These are phyloP conservation scores for Phytophthora brassicae DNA, from an alignment of 352 stramenopile species.

Conservation along the genomic window DNA sequence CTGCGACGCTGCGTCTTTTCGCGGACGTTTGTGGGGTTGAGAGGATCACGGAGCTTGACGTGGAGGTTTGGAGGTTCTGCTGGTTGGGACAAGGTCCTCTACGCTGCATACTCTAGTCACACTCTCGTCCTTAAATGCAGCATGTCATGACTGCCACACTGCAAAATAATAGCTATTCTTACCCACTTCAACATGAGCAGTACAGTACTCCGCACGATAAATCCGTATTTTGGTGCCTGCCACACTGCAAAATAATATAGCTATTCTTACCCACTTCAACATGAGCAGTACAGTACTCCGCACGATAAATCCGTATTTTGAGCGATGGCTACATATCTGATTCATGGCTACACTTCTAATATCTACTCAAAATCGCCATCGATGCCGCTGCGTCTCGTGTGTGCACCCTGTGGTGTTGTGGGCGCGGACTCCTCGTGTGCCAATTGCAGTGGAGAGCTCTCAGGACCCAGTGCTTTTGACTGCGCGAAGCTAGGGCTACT, in stretches of 20 bases:
- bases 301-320: too few species aligned
- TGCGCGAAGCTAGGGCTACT: constrained; percentile 66
- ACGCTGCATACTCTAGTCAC: constrained; percentile 31
- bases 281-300: too few species aligned
- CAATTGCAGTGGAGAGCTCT: constrained; percentile 43
- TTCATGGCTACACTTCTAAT: too few species aligned
- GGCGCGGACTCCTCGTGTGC: constrained; percentile 26
- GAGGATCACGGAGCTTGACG: not conserved
- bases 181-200: constrained; percentile 11
- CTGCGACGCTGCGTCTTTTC: constrained; percentile 6
- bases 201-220: not conserved
- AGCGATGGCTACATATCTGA: constrained; percentile 1
- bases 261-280: not conserved
- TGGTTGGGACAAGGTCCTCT: constrained; percentile 22
- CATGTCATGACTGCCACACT: constrained; percentile 6
- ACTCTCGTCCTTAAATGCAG: constrained; percentile 9
- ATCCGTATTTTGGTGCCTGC: too few species aligned
- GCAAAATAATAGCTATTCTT: constrained; percentile 24
- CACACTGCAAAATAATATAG: too few species aligned
- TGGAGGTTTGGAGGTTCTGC: constrained; percentile 18
- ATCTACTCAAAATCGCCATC: constrained; percentile 1
- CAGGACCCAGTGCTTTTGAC: constrained; percentile 51
- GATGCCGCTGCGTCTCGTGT: constrained; percentile 35
- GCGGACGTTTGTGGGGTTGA: not conserved
- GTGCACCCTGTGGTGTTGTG: constrained; percentile 31